Evolutionary conservation across 1,284 basidiomycete genomes (phyloP).

Genomic region (Entoloma clypeatum): DNA sequence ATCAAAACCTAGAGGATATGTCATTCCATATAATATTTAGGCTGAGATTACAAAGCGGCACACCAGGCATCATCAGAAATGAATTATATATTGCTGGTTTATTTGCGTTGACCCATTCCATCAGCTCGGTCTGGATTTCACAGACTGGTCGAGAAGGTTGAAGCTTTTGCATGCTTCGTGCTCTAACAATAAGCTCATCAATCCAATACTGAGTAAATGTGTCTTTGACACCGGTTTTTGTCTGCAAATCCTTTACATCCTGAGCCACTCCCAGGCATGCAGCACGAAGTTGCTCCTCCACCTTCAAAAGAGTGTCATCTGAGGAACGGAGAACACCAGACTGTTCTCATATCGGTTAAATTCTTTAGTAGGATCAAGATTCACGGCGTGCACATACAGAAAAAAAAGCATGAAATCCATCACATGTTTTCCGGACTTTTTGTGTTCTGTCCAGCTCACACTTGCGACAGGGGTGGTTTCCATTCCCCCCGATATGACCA

Average conservation of each 20-base stretch:
- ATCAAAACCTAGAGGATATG: constrained; percentile 16
- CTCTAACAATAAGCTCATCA: constrained; percentile 22
- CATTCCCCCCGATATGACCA: constrained; percentile 28
- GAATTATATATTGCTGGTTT: constrained; percentile 3
- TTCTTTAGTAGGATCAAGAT: neutral
- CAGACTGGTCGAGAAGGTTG: neutral
- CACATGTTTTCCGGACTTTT: constrained; percentile 21
- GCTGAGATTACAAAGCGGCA: neutral
- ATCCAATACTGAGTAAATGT: constrained; percentile 29
- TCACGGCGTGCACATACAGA: constrained; percentile 12
- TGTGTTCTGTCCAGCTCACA: constrained; percentile 30
- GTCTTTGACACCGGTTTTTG: constrained; percentile 28
- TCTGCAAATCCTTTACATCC: constrained; percentile 21
- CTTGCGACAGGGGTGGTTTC: constrained; percentile 30
- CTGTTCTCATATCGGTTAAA: neutral
- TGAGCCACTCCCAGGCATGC: constrained; percentile 21
- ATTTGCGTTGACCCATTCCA: constrained; percentile 1
- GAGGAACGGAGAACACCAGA: constrained; percentile 3
- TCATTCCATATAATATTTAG: neutral
- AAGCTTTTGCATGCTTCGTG: constrained; percentile 13
- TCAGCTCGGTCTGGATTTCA: constrained; percentile 1
- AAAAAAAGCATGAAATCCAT: constrained; percentile 26
- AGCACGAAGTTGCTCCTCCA: constrained; percentile 13
- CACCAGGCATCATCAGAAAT: constrained; percentile 2
- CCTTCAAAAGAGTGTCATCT: constrained; percentile 2